Base-by-base conservation (phyloP, 768 basidiomycete species). In the Mycena maculata region DNA sequence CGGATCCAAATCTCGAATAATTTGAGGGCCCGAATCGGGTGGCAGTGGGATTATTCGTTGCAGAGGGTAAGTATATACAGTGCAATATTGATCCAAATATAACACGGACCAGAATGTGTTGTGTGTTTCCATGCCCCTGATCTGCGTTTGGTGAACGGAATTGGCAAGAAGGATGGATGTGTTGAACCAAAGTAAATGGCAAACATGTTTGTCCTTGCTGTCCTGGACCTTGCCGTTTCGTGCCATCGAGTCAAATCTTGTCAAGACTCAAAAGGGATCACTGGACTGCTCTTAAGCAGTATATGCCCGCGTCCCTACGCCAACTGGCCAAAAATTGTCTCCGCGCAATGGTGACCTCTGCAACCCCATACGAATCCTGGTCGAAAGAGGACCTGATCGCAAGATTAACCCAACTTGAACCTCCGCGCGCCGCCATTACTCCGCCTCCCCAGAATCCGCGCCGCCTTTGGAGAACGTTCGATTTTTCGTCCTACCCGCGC, bases 371-470 rank as follows among this genome's bases (percentile, higher is more conserved):
- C 76, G 84, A 87, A 27, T 72, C 76, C 63, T 88, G 88, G 85
- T 85, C 87, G 65, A 83, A 90, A 62, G 88, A 92, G 73, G 86
- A 92, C 55, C 88, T 96, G 63, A 88, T 95, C 58, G 83, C 87
- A 41, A 85, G 87, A 54, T 76, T 96, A 22, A 78, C 78, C 23
- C 80, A 87, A 45, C 83, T 93, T 49, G 91, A 93, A 59, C 71
- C 78, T 22, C 39, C 62, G 20, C 23, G 58, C 12, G 28, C 67
- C 20, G 54, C 64, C 30, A 60, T 38, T 56, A 48, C 65, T 65
- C 75, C 38, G 55, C 76, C 70, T 50, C 76, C 61, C 33, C 74
- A 58, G 28, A 74, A 75, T 55, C 69, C 53, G 28, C 52, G 45
- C 18, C 67, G 47, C 38, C 79, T 73, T 39, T 73, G 42, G 83